A percentile compares a stretch with the other conserved stretches of the same genome.
Evolutionary conservation across 1,139 yeast species (phyloP).

Genomic region (Taphrina pruni): DNA sequence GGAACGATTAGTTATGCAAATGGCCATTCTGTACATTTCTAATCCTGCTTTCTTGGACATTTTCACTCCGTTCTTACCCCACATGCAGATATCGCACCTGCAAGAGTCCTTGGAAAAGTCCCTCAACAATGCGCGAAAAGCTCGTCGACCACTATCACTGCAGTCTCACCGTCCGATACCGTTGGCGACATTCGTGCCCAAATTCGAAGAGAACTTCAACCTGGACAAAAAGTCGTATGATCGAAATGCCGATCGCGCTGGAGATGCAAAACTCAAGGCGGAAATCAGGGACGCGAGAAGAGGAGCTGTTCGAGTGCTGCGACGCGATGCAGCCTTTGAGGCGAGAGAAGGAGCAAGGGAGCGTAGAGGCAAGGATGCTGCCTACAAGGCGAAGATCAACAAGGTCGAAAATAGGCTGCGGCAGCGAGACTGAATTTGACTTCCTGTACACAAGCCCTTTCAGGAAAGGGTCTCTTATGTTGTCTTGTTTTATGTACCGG

Average conservation of each 20-base stretch:
- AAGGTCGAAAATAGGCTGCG: conserved; percentile 54
- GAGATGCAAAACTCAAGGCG: conserved; percentile 77
- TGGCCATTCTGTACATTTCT: conserved; percentile 64
- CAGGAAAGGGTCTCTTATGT: too few relatives aligned
- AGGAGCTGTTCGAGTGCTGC: conserved; percentile 82
- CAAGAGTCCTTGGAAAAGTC: conserved; percentile 53
- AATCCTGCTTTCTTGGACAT: conserved; percentile 68
- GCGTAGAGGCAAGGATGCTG: conserved; percentile 74
- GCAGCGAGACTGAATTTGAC: conserved; percentile 9
- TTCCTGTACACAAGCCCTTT: too few relatives aligned
- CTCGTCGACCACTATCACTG: conserved; percentile 74
- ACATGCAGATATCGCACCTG: conserved; percentile 11
- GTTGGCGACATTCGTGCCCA: conserved; percentile 84
- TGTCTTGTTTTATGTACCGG: too few relatives aligned
- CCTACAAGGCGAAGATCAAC: conserved; percentile 89
- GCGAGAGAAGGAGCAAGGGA: conserved; percentile 84
- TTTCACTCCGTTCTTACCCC: conserved; percentile 53
- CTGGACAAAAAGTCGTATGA: conserved; percentile 94
- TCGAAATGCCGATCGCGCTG: conserved; percentile 78
- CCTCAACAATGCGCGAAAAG: conserved; percentile 58
- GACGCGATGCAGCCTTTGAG: conserved; percentile 84
- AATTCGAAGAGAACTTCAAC: conserved; percentile 93
- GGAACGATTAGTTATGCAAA: conserved; percentile 21
- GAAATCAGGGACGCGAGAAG: conserved; percentile 91
- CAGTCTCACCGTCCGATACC: conserved; percentile 89